phyloP scores from a whole-genome alignment of 306 rosid species.

The Prunus salicina region DNA sequence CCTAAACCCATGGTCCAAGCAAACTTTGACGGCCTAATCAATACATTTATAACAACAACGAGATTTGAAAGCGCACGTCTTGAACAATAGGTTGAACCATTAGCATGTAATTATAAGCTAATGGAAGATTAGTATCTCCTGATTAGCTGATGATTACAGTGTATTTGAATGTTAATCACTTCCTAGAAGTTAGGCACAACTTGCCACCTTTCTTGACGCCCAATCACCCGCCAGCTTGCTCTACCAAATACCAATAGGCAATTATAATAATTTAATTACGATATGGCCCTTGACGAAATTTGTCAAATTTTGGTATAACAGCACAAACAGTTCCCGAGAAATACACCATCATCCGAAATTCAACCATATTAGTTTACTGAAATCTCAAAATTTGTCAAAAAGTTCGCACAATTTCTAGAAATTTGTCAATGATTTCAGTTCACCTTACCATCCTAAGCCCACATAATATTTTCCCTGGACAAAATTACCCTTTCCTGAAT shows the following conservation, averaged over 20 bases:
- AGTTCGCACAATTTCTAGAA: neutral
- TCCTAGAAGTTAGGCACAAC: neutral
- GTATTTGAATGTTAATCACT: neutral
- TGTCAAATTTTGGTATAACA: constrained; percentile 10
- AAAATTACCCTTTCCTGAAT: neutral
- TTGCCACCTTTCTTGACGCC: constrained; percentile 3
- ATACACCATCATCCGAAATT: neutral
- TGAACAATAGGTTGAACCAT: neutral
- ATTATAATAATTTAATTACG: neutral
- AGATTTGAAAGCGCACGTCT: too few species aligned
- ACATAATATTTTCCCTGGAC: neutral
- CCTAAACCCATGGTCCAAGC: neutral
- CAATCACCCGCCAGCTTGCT: neutral
- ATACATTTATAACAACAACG: too few species aligned
- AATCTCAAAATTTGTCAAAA: constrained; percentile 7
- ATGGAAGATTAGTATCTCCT: neutral
- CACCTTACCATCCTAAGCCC: neutral
- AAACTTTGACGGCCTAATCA: neutral
- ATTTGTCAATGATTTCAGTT: constrained; percentile 2
- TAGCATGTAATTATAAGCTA: neutral
- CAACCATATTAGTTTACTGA: constrained; percentile 3
- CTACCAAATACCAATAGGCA: neutral
- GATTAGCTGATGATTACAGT: neutral
- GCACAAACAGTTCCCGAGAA: constrained; percentile 1
- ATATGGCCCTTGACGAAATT: neutral